phyloP scores from a whole-genome alignment of 352 stramenopile genomes.

The Discostella stelligera region DNA sequence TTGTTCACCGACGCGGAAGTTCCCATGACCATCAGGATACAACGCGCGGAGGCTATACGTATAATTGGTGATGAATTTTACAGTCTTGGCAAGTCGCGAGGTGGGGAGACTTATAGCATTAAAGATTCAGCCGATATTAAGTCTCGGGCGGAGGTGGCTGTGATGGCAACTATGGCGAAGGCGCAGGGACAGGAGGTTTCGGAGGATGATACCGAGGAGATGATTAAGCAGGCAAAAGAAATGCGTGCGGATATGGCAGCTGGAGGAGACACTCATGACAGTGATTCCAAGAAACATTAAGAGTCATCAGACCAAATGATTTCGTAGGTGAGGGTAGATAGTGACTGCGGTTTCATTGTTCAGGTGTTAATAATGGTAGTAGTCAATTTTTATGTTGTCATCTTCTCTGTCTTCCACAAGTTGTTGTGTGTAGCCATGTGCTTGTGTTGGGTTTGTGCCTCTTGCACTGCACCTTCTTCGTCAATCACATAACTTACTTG shows the following conservation, averaged over 20 bases:
- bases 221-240: conserved; percentile 73
- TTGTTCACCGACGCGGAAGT: conserved; percentile 76
- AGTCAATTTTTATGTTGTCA: not conserved
- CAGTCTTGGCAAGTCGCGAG: conserved; percentile 52
- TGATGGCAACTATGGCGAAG: conserved; percentile 82
- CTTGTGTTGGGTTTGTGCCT: no score
- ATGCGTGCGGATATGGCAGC: conserved; percentile 52
- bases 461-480: no score
- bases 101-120: conserved; percentile 42
- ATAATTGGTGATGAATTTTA: conserved; percentile 77
- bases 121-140: conserved; percentile 75
- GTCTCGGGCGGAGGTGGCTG: conserved; percentile 73
- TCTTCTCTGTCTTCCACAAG: not conserved
- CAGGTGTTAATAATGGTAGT: not conserved
- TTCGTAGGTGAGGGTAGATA: not conserved
- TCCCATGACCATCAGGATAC: conserved; percentile 46
- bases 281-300: not conserved
- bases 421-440: no score
- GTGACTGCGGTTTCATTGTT: not conserved
- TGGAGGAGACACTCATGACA: conserved; percentile 2
- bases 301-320: not conserved
- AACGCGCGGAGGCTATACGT: conserved; percentile 64
- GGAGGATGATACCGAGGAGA: conserved; percentile 74
- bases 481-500: no score
- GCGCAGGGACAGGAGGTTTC: conserved; percentile 81